These are phyloP conservation scores for Jacaranda mimosifolia DNA, from an alignment of 257 asterid species.

Conservation along the genomic window DNA sequence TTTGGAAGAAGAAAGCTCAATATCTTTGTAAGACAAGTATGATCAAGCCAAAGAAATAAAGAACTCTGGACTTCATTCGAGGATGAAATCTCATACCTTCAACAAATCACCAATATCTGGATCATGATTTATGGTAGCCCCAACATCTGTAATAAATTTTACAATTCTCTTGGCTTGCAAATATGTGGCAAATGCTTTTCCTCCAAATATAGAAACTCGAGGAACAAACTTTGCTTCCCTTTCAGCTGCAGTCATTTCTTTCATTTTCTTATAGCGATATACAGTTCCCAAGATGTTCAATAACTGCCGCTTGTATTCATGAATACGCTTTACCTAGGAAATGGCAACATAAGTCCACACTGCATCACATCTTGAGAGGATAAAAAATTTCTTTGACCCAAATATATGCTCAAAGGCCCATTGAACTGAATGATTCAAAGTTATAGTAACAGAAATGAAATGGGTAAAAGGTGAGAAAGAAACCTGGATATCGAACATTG, in stretches of 20 bases:
- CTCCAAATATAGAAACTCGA: conserved; percentile 75
- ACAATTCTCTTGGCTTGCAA: conserved; percentile 75
- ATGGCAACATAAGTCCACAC: conserved; percentile 29
- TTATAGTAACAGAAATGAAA: conserved; percentile 29
- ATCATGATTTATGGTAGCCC: conserved; percentile 69
- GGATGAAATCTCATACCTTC: conserved; percentile 50
- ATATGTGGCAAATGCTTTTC: conserved; percentile 71
- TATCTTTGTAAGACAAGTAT: conserved; percentile 18
- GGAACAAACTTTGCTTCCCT: conserved; percentile 66
- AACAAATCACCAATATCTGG: conserved; percentile 67
- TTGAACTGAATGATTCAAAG: conserved; percentile 5
- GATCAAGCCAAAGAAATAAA: conserved; percentile 11
- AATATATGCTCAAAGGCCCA: conserved; percentile 12
- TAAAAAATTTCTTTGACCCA: conserved; percentile 15
- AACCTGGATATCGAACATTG: conserved; percentile 92
- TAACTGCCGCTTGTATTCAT: conserved; percentile 72
- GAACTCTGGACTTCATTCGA: conserved; percentile 1
- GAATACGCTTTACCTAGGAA: conserved; percentile 69
- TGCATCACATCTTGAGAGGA: conserved; percentile 25
- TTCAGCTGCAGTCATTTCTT: conserved; percentile 66
- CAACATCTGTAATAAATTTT: conserved; percentile 72
- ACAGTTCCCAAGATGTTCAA: conserved; percentile 67
- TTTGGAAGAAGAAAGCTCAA: conserved; percentile 2
- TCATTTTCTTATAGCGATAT: conserved; percentile 75
- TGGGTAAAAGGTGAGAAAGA: conserved; percentile 30